phyloP scores from a whole-genome alignment of 768 basidiomycete genomes.

The Termitomyces sp. region DNA sequence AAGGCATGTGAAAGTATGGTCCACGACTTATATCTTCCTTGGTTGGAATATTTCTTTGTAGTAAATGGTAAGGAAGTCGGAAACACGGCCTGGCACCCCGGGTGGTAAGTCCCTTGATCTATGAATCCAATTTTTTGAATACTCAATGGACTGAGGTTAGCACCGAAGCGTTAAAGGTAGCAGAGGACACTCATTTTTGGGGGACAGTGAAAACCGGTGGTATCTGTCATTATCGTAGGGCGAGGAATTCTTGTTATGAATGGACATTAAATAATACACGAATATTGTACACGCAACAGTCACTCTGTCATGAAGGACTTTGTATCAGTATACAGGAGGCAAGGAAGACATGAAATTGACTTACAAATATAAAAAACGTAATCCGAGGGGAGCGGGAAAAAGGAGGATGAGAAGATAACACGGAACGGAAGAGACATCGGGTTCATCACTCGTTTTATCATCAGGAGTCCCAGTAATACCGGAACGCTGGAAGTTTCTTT shows the following conservation, averaged over 20 bases:
- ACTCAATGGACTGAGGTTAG: neutral
- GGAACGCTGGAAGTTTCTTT: slow-evolving; percentile 19
- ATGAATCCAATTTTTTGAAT: neutral
- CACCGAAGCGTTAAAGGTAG: neutral
- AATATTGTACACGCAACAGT: neutral
- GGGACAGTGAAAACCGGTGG: too few relatives aligned
- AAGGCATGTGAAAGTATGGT: too few relatives aligned
- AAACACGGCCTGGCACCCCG: too few relatives aligned
- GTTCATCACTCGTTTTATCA: neutral
- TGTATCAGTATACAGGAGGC: neutral
- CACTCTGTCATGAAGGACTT: neutral
- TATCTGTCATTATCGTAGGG: neutral
- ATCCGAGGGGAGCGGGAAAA: neutral
- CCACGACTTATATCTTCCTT: too few relatives aligned
- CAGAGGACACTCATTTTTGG: too few relatives aligned
- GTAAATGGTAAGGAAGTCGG: too few relatives aligned
- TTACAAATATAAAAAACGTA: neutral
- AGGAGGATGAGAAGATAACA: neutral
- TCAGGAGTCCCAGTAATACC: slow-evolving; percentile 26
- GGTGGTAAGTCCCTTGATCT: neutral
- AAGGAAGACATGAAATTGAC: neutral
- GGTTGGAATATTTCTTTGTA: too few relatives aligned
- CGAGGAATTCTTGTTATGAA: neutral
- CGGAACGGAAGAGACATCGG: neutral
- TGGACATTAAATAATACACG: neutral